phyloP scores from a whole-genome alignment of 805 yeast genomes.

The Nakazawaea pomicola region DNA sequence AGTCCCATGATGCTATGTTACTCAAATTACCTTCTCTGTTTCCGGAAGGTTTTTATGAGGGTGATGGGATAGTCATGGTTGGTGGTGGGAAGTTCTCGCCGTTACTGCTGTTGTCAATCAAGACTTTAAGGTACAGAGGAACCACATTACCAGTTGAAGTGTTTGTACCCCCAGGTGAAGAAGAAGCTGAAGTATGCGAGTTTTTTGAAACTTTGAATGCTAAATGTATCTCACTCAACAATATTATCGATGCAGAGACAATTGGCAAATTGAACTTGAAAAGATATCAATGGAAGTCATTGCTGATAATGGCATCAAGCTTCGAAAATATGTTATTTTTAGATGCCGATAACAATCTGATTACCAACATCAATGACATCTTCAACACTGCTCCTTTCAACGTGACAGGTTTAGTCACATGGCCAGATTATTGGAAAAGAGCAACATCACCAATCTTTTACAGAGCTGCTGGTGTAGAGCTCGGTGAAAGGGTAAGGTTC shows the following conservation, averaged over 20 bases:
- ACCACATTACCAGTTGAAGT: constrained; percentile 45
- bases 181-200: constrained; percentile 40
- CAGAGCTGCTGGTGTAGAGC: constrained; percentile 33
- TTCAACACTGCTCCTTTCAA: constrained; percentile 53
- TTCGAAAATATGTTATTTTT: constrained; percentile 47
- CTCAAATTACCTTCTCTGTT: constrained; percentile 28
- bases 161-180: constrained; percentile 38
- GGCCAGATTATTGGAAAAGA: constrained; percentile 61
- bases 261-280: constrained; percentile 33
- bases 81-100: constrained; percentile 76
- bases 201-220: constrained; percentile 48
- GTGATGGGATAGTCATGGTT: constrained; percentile 62
- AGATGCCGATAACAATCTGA: constrained; percentile 50
- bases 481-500: constrained; percentile 29
- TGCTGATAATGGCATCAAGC: constrained; percentile 45
- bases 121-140: constrained; percentile 40
- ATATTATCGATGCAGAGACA: constrained; percentile 42
- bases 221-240: constrained; percentile 49
- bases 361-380: constrained; percentile 42
- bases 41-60: constrained; percentile 38
- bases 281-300: constrained; percentile 43
- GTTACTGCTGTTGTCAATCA: constrained; percentile 51
- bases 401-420: constrained; percentile 43
- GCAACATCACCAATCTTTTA: constrained; percentile 49
- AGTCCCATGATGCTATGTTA: constrained; percentile 43